Evolutionary conservation across 768 basidiomycete species (phyloP).

Genomic region (Stropharia rugosoannulata): DNA sequence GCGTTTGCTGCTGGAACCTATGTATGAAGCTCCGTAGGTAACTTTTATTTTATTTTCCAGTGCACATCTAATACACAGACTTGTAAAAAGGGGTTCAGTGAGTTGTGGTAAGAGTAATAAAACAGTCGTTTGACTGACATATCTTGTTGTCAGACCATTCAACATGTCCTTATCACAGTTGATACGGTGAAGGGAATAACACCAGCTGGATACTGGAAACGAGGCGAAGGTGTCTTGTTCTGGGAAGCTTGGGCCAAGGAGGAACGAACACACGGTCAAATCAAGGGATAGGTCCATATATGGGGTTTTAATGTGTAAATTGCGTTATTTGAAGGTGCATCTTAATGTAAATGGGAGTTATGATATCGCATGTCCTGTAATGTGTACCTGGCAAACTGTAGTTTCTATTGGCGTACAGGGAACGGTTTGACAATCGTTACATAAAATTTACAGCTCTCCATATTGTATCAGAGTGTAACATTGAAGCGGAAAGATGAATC

Average conservation of each 20-base stretch:
- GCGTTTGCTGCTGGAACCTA: slow-evolving; percentile 76
- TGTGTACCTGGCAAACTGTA: slow-evolving; percentile 7
- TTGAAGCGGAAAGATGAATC: slow-evolving; percentile 3
- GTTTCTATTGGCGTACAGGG: slow-evolving; percentile 1
- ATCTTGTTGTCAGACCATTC: slow-evolving; percentile 52
- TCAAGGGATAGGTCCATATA: not conserved
- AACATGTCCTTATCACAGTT: slow-evolving; percentile 80
- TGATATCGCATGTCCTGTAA: slow-evolving; percentile 14
- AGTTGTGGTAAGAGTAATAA: slow-evolving; percentile 21
- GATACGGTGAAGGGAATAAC: slow-evolving; percentile 64
- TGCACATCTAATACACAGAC: not conserved
- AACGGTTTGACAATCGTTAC: not conserved
- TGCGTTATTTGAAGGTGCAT: slow-evolving; percentile 1
- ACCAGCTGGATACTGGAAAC: slow-evolving; percentile 73
- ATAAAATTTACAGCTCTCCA: slow-evolving; percentile 12
- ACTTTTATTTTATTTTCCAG: not conserved
- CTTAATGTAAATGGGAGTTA: slow-evolving; percentile 12
- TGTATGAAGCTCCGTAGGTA: slow-evolving; percentile 91
- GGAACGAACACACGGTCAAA: slow-evolving; percentile 38
- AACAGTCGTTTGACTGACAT: not conserved
- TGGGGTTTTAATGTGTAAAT: not conserved
- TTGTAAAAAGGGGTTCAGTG: slow-evolving; percentile 59
- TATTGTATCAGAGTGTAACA: slow-evolving; percentile 14
- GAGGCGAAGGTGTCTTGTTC: slow-evolving; percentile 63
- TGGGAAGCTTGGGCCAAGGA: slow-evolving; percentile 79